These are phyloP conservation scores for Sporothrix protearum DNA, from an alignment of 2,329 filamentous ascomycete genomes.

Conservation along the genomic window DNA sequence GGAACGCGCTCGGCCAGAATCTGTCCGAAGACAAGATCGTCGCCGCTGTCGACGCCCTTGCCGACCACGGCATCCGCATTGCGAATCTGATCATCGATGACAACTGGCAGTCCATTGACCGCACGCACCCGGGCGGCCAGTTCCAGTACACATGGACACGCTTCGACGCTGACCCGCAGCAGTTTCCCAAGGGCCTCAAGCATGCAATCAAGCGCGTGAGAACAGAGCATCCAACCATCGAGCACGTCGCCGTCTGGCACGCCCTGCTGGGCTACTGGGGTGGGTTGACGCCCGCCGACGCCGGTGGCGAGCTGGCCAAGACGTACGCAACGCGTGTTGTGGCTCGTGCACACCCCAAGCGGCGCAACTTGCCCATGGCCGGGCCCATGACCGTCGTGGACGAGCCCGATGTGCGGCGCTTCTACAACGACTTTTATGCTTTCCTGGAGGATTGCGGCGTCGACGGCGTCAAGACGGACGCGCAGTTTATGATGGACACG, in stretches of 20 bases:
- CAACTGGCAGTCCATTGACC: constrained; percentile 81
- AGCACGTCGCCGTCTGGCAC: constrained; percentile 92
- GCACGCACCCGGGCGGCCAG: constrained; percentile 45
- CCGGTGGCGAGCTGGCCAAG: constrained; percentile 67
- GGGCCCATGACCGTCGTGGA: constrained; percentile 70
- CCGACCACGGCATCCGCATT: constrained; percentile 69
- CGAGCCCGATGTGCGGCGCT: constrained; percentile 66
- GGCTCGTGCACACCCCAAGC: constrained; percentile 47
- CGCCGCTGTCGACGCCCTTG: constrained; percentile 67
- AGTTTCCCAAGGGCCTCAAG: constrained; percentile 78
- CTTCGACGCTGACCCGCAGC: constrained; percentile 78
- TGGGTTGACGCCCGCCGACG: constrained; percentile 59
- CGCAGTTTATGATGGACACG: constrained; percentile 82
- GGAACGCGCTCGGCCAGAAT: constrained; percentile 85
- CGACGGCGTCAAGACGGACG: constrained; percentile 89
- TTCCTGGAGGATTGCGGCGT: constrained; percentile 73
- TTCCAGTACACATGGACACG: constrained; percentile 67
- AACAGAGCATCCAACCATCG: constrained; percentile 64
- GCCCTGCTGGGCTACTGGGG: constrained; percentile 87
- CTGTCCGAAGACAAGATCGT: constrained; percentile 79
- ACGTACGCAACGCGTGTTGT: constrained; percentile 72
- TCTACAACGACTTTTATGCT: constrained; percentile 88
- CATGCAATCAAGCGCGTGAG: constrained; percentile 67
- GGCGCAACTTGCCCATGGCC: constrained; percentile 49
- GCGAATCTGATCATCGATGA: constrained; percentile 92